Evolutionary conservation across 495 filamentous ascomycete genomes (phyloP).

Genomic region (Hypoxylon lienhwacheense): DNA sequence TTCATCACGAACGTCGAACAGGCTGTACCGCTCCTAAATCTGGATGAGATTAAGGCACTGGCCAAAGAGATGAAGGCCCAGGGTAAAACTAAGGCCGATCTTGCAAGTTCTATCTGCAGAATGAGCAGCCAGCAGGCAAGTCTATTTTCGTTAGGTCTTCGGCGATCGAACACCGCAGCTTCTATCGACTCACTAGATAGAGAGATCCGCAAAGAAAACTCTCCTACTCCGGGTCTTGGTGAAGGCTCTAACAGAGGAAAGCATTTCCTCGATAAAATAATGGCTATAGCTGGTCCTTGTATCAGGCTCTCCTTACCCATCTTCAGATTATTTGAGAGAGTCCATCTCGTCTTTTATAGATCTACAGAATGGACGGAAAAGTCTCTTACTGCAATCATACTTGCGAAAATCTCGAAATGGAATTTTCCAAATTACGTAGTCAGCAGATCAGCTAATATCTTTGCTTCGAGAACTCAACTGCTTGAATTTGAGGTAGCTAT

Average conservation of each 20-base stretch:
- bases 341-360: constrained; percentile 93
- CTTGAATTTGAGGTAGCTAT: constrained; percentile 89
- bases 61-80: constrained; percentile 85
- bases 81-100: constrained; percentile 85
- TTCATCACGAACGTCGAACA: constrained; percentile 81
- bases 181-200: constrained; percentile 38
- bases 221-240: constrained; percentile 12
- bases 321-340: constrained; percentile 86
- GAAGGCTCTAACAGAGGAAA: constrained; percentile 46
- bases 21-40: constrained; percentile 73
- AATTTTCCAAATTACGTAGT: constrained; percentile 93
- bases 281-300: constrained; percentile 77
- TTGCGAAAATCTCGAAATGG: constrained; percentile 80
- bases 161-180: constrained; percentile 53
- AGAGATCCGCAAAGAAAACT: constrained; percentile 19
- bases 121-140: constrained; percentile 73
- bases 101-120: constrained; percentile 69
- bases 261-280: constrained; percentile 65
- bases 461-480: constrained; percentile 69
- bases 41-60: constrained; percentile 84
- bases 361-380: constrained; percentile 98
- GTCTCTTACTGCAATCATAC: constrained; percentile 90
- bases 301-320: constrained; percentile 74
- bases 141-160: constrained; percentile 62
- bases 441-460: constrained; percentile 87